Evolutionary conservation across 345 rosid genomes (phyloP).

Genomic region (Cardamine chenopodiifolia): DNA sequence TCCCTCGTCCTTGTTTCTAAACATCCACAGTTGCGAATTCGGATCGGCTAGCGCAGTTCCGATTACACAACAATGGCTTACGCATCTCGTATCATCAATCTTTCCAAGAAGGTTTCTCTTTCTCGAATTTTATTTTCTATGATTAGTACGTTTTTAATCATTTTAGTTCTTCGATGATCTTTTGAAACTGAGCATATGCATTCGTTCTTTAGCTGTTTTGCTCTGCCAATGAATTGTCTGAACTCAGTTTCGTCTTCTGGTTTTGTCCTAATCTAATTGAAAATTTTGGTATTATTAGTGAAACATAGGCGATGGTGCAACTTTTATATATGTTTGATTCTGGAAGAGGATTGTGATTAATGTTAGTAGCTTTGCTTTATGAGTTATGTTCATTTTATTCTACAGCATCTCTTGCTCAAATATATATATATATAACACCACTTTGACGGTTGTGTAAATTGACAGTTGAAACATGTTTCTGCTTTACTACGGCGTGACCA

Average conservation of each 20-base stretch:
- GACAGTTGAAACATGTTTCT: slow-evolving; percentile 66
- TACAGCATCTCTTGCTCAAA: neutral
- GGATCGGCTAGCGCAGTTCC: slow-evolving; percentile 18
- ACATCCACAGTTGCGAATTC: neutral
- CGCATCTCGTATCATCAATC: slow-evolving; percentile 62
- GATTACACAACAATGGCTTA: slow-evolving; percentile 50
- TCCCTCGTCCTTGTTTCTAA: neutral
- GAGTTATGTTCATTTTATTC: neutral
- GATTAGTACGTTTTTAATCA: neutral
- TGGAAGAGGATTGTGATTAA: neutral
- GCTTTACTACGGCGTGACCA: slow-evolving; percentile 54
- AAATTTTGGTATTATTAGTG: neutral
- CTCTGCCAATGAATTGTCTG: neutral
- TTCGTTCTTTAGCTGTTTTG: slow-evolving; percentile 1
- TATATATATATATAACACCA: neutral
- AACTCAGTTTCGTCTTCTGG: neutral
- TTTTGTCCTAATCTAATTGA: neutral
- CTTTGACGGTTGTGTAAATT: slow-evolving; percentile 17
- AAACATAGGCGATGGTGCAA: neutral
- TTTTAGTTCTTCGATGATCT: neutral
- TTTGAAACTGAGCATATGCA: neutral
- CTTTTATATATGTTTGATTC: neutral
- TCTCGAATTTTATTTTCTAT: neutral
- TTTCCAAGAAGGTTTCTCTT: slow-evolving; percentile 54
- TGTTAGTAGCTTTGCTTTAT: slow-evolving; percentile 9